A percentile compares a stretch with the other conserved stretches of the same genome.
phyloP scores from a whole-genome alignment of 1,139 yeast species.

The Yamadazyma spencermartinsiae region DNA sequence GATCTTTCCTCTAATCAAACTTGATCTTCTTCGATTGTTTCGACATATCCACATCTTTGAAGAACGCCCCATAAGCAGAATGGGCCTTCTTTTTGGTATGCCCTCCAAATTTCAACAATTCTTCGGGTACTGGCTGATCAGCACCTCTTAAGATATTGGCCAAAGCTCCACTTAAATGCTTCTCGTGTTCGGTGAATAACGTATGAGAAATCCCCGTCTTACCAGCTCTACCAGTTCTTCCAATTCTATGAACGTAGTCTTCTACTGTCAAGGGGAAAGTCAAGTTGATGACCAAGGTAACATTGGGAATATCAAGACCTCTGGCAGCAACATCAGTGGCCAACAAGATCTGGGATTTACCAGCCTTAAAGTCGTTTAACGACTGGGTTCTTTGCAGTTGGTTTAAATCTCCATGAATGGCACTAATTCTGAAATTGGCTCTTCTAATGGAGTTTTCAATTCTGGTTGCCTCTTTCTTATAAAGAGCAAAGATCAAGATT shows the following conservation, averaged over 20 bases:
- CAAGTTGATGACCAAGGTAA: conserved; percentile 90
- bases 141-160: conserved; percentile 93
- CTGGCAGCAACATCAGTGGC: conserved; percentile 99
- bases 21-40: conserved; percentile 91
- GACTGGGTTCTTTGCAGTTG: conserved; percentile 94
- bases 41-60: conserved; percentile 83
- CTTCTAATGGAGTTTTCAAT: conserved; percentile 74
- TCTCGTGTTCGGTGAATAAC: conserved; percentile 93
- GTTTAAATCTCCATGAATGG: conserved; percentile 93
- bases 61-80: conserved; percentile 95
- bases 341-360: conserved; percentile 70
- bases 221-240: conserved; percentile 99
- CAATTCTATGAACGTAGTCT: conserved; percentile 97
- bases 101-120: conserved; percentile 89
- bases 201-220: conserved; percentile 94
- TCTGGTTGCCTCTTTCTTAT: conserved; percentile 94
- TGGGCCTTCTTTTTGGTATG: conserved; percentile 98
- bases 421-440: conserved; percentile 80
- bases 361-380: conserved; percentile 78
- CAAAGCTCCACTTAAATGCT: conserved; percentile 93
- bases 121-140: conserved; percentile 96
- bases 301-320: conserved; percentile 97
- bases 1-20: conserved; percentile 59
- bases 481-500: conserved; percentile 86
- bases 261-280: conserved; percentile 98